Conservation (phyloP, 2,329 filamentous ascomycete species). For the Alternaria gaisen region DNA sequence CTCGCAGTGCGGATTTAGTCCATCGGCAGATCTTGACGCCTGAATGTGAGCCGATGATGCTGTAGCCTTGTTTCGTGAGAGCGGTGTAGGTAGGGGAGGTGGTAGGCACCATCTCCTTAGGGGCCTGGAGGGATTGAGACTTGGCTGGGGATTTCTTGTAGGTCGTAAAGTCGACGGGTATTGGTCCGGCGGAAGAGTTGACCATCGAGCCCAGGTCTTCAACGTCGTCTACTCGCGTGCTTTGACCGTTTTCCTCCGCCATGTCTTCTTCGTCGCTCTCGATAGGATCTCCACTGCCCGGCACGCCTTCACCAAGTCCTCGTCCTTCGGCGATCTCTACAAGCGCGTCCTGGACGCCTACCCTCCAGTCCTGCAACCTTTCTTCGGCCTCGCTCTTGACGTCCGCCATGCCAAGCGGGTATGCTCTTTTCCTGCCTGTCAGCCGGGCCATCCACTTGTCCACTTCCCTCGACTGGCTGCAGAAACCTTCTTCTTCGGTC, state of each 20-base stretch:
- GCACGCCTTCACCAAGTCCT: conserved; percentile 71
- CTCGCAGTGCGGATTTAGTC: conserved; percentile 96
- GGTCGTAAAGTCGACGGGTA: conserved; percentile 89
- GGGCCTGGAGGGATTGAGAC: conserved; percentile 53
- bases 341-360: conserved; percentile 77
- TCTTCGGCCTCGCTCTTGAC: conserved; percentile 75
- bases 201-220: conserved; percentile 81
- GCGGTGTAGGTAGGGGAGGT: conserved; percentile 87
- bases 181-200: conserved; percentile 55
- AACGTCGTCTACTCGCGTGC: conserved; percentile 71
- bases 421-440: conserved; percentile 84
- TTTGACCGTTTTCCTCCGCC: conserved; percentile 52
- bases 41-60: conserved; percentile 92
- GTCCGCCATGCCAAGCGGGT: conserved; percentile 87
- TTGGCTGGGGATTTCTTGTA: conserved; percentile 62
- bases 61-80: conserved; percentile 95
- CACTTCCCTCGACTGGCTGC: conserved; percentile 87
- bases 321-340: conserved; percentile 63
- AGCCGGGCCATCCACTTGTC: conserved; percentile 98
- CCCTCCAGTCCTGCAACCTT: conserved; percentile 78
- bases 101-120: conserved; percentile 93
- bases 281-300: conserved; percentile 81
- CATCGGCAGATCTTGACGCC: conserved; percentile 98
- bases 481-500: conserved; percentile 88
- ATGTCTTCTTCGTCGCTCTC: conserved; percentile 82